phyloP scores from a whole-genome alignment of 306 rosid genomes.

The Potentilla sterilis region DNA sequence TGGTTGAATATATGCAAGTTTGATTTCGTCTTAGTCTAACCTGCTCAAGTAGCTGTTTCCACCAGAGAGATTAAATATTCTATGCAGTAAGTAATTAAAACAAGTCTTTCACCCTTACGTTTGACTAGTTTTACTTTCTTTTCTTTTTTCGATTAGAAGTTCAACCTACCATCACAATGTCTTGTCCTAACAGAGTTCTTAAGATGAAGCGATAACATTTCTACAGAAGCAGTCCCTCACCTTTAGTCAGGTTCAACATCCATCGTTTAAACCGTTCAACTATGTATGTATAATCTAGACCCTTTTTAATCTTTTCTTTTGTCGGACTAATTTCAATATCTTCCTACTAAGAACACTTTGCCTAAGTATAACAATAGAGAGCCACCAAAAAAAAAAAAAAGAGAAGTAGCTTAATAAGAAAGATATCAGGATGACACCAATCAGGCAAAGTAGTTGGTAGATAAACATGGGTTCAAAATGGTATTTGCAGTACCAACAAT shows the following conservation, averaged over 20 bases:
- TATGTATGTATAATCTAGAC: neutral
- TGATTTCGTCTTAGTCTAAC: neutral
- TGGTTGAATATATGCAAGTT: neutral
- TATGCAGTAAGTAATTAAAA: neutral
- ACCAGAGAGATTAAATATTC: neutral
- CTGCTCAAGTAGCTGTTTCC: neutral
- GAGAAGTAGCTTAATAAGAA: neutral
- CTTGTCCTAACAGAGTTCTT: neutral
- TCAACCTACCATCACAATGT: neutral
- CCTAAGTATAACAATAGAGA: neutral
- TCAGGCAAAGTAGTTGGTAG: conserved; percentile 10
- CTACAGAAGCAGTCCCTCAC: neutral
- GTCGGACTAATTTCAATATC: neutral
- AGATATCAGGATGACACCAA: neutral
- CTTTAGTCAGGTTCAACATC: neutral
- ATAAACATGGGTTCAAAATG: neutral
- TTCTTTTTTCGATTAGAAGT: neutral
- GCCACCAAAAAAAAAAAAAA: neutral
- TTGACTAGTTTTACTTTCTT: conserved; percentile 3
- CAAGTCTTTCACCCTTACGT: neutral
- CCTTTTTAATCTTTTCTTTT: no score
- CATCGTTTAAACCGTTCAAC: neutral
- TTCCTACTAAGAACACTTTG: neutral
- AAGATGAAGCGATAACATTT: neutral
- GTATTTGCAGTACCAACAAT: neutral